These are phyloP conservation scores for Colletotrichum liriopes DNA, from an alignment of 2,329 filamentous ascomycete species.

Conservation along the genomic window DNA sequence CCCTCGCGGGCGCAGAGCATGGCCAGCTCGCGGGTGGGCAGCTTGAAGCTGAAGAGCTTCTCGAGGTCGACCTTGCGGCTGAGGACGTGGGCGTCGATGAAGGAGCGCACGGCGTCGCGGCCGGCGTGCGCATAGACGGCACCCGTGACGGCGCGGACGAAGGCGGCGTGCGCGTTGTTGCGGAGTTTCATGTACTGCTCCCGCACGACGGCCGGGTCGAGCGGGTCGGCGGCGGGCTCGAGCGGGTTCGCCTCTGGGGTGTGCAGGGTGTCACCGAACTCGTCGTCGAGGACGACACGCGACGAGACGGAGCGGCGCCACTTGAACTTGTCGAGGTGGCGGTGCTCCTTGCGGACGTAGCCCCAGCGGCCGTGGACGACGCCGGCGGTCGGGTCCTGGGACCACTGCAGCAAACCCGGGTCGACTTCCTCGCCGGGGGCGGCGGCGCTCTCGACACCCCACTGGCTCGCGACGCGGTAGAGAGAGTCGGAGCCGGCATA, in stretches of 20 bases:
- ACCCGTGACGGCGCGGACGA: constrained; percentile 88
- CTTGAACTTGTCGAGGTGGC: constrained; percentile 61
- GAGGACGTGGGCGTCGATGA: constrained; percentile 88
- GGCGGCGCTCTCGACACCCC: constrained; percentile 92
- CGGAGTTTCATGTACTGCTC: constrained; percentile 77
- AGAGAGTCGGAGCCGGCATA: constrained; percentile 85
- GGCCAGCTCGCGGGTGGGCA: constrained; percentile 87
- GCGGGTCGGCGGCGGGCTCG: constrained; percentile 30
- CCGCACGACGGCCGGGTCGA: constrained; percentile 36
- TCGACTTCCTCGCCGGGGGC: constrained; percentile 93
- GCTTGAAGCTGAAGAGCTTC: constrained; percentile 85
- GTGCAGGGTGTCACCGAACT: constrained; percentile 79
- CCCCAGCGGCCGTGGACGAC: constrained; percentile 65
- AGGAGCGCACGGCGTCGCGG: constrained; percentile 82
- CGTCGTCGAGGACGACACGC: constrained; percentile 85
- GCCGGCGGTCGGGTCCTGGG: constrained; percentile 62
- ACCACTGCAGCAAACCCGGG: constrained; percentile 89
- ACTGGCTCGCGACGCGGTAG: constrained; percentile 81
- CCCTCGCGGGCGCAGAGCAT: constrained; percentile 89
- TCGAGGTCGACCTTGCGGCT: constrained; percentile 83
- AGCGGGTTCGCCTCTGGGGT: constrained; percentile 44
- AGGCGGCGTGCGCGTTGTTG: constrained; percentile 79
- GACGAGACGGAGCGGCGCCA: constrained; percentile 82
- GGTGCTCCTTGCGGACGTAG: constrained; percentile 66
- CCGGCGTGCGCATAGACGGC: constrained; percentile 90